A percentile compares a stretch with the other conserved stretches of the same genome.
Conservation (phyloP, 2,329 filamentous ascomycete species). For the Trichoderma afroharzianum region DNA sequence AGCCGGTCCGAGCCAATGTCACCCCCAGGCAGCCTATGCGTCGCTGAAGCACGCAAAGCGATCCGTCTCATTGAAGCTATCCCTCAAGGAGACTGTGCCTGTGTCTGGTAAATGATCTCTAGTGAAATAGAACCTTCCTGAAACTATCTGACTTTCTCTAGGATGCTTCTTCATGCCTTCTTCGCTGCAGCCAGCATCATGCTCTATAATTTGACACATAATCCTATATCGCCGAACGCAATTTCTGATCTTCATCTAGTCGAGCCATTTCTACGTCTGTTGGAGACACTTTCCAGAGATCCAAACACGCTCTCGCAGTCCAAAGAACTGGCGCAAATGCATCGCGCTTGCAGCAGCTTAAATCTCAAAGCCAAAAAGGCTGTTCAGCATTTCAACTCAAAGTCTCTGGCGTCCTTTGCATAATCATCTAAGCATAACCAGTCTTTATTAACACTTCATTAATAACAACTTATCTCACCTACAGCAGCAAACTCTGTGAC, state of each 20-base stretch:
- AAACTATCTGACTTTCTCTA: background rate
- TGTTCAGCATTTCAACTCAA: background rate
- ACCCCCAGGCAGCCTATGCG: background rate
- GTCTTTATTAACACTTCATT: background rate
- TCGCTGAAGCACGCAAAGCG: background rate
- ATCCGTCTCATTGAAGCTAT: background rate
- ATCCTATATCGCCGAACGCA: background rate
- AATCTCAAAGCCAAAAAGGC: background rate
- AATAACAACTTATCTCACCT: background rate
- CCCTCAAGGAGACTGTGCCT: slow-evolving; percentile 2
- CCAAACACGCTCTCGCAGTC: background rate
- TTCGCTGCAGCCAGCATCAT: slow-evolving; percentile 1
- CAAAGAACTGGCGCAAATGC: background rate
- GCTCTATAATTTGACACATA: background rate
- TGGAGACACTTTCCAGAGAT: slow-evolving; percentile 1
- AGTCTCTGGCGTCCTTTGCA: background rate
- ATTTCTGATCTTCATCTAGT: background rate
- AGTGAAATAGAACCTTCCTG: background rate
- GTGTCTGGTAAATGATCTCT: background rate
- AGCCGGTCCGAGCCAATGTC: background rate
- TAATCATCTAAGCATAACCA: background rate
- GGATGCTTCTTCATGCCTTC: slow-evolving; percentile 10
- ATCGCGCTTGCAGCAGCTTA: background rate
- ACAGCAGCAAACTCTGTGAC: background rate
- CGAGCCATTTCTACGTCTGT: background rate